Conservation (phyloP, 2,329 filamentous ascomycete species). For the Chaetomiaceae sp. region DNA sequence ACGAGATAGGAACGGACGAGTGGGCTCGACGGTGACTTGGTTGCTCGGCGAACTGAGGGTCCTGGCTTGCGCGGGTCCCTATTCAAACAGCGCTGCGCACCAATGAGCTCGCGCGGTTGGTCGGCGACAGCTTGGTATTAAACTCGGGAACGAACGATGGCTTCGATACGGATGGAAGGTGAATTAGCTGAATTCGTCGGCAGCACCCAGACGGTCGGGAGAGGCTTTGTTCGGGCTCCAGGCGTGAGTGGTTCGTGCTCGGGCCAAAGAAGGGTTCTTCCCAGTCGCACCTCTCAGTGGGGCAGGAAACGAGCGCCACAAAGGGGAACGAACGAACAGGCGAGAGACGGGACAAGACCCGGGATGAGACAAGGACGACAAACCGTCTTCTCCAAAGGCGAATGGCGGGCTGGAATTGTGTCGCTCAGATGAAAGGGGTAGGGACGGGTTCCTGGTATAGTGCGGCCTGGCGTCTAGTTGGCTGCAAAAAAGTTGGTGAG, state of each 20-base stretch:
- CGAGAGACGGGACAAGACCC: too few species aligned
- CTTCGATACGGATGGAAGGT: neutral
- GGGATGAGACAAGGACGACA: too few species aligned
- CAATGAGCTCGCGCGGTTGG: neutral
- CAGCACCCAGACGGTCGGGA: neutral
- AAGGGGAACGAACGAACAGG: conserved; percentile 3
- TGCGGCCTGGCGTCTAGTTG: conserved; percentile 3
- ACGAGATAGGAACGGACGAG: neutral
- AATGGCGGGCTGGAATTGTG: conserved; percentile 2
- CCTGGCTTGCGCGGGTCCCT: neutral
- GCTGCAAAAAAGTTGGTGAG: neutral
- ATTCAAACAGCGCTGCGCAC: neutral
- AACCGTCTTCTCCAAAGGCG: too few species aligned
- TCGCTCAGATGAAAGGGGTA: conserved; percentile 10
- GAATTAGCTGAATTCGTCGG: neutral
- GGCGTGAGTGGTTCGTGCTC: conserved; percentile 11
- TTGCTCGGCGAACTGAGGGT: neutral
- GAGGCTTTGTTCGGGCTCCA: conserved; percentile 2
- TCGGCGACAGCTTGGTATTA: neutral
- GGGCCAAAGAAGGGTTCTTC: neutral
- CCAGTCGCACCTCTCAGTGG: conserved; percentile 7
- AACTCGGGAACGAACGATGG: neutral
- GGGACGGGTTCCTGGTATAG: conserved; percentile 6
- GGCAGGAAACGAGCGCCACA: conserved; percentile 10
- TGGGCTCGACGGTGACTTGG: neutral